A percentile compares a stretch with the other conserved stretches of the same genome.
These are phyloP conservation scores for Annulohypoxylon moriforme DNA, from an alignment of 495 filamentous ascomycete genomes.

Conservation along the genomic window DNA sequence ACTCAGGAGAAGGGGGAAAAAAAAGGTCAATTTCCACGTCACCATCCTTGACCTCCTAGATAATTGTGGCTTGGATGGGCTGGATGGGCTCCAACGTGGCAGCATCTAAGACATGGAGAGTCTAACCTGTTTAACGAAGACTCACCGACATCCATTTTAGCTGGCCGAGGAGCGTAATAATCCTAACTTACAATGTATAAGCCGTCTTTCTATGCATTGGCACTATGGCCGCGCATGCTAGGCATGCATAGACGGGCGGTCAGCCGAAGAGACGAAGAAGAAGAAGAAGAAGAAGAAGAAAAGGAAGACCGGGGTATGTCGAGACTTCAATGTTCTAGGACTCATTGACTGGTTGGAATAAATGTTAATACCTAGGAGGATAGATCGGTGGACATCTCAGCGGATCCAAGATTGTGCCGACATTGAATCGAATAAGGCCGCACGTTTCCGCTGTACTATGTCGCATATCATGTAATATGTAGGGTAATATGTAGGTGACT, in stretches of 20 bases:
- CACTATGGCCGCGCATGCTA: conserved; percentile 8
- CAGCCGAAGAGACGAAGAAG: conserved; percentile 22
- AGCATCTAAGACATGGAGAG: conserved; percentile 11
- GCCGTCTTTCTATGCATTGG: conserved; percentile 27
- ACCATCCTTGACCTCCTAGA: conserved; percentile 27
- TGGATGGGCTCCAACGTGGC: conserved; percentile 33
- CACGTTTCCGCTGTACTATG: neutral
- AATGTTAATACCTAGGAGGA: no score
- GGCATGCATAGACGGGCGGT: conserved; percentile 41
- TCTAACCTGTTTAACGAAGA: neutral
- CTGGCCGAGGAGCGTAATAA: conserved; percentile 18
- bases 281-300: conserved; percentile 9
- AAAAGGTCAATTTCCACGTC: conserved; percentile 33
- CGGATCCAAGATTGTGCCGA: conserved; percentile 35
- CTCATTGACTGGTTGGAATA: neutral
- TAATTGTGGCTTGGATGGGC: conserved; percentile 30
- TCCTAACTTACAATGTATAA: conserved; percentile 17
- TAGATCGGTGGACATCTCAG: conserved; percentile 31
- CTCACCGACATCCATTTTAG: conserved; percentile 38
- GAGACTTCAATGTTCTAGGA: conserved; percentile 10
- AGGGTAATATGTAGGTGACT: neutral
- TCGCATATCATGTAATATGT: neutral
- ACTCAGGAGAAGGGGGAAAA: neutral
- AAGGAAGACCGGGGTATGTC: neutral
- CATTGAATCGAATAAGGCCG: conserved; percentile 18